Evolutionary conservation across 441 rosid genomes (phyloP).

Genomic region (Pelargonium citronellum): DNA sequence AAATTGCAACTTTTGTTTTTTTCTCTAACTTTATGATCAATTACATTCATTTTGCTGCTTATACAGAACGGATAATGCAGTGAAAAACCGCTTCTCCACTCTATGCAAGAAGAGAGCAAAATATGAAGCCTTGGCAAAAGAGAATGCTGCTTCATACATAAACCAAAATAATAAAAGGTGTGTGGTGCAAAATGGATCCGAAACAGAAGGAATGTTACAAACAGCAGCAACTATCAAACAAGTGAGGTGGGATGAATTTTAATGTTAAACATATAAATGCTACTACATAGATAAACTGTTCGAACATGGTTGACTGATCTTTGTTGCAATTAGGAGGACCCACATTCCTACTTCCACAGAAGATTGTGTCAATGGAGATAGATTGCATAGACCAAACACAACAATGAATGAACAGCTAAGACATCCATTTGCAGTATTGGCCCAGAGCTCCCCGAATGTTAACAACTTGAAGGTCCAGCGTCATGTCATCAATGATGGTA

Average conservation of each 20-base stretch:
- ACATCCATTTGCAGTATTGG: slow-evolving; percentile 58
- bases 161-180: slow-evolving; percentile 68
- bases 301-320: slow-evolving; percentile 6
- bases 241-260: slow-evolving; percentile 38
- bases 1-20: slow-evolving; percentile 6
- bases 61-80: slow-evolving; percentile 95
- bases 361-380: slow-evolving; percentile 39
- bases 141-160: slow-evolving; percentile 45
- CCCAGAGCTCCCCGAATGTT: slow-evolving; percentile 40
- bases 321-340: slow-evolving; percentile 48
- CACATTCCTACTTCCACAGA: slow-evolving; percentile 46
- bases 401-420: slow-evolving; percentile 43
- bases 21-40: neutral
- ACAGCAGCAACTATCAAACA: slow-evolving; percentile 48
- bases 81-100: slow-evolving; percentile 90
- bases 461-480: slow-evolving; percentile 28
- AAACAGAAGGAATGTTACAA: slow-evolving; percentile 37
- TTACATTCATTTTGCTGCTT: slow-evolving; percentile 12
- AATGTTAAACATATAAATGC: slow-evolving; percentile 2
- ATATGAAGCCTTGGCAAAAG: slow-evolving; percentile 85
- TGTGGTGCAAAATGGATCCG: slow-evolving; percentile 38
- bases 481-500: slow-evolving; percentile 44
- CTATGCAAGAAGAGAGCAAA: slow-evolving; percentile 94
- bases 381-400: slow-evolving; percentile 46
- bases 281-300: neutral